phyloP scores from a whole-genome alignment of 106 monocot species.

The Platanthera guangdongensis region DNA sequence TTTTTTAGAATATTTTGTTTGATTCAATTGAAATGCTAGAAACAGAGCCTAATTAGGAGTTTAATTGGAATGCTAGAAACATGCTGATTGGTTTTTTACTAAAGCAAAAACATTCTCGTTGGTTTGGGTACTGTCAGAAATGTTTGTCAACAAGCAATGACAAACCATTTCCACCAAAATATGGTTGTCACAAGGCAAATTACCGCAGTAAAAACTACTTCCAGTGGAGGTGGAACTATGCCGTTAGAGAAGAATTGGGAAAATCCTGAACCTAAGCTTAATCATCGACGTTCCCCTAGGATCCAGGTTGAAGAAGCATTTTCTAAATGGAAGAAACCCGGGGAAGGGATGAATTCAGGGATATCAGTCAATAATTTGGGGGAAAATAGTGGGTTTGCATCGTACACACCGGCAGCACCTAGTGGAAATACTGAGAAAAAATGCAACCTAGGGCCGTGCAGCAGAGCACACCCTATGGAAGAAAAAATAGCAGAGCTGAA shows the following conservation, averaged over 20 bases:
- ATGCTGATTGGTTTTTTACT: no score
- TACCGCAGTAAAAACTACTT: conserved; percentile 25
- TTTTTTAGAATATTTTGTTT: no score
- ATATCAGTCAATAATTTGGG: conserved; percentile 9
- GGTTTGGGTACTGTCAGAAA: conserved; percentile 88
- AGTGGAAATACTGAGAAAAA: conserved; percentile 19
- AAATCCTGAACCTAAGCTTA: conserved; percentile 26
- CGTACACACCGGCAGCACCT: conserved; percentile 7
- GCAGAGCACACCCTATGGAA: no score
- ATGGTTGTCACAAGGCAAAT: conserved; percentile 83
- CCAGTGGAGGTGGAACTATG: conserved; percentile 26
- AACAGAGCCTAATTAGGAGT: no score
- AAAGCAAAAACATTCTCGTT: no score
- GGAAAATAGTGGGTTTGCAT: conserved; percentile 8
- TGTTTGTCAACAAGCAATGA: conserved; percentile 74
- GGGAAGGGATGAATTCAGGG: conserved; percentile 7
- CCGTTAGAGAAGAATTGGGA: conserved; percentile 31
- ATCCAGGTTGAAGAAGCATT: conserved; percentile 5
- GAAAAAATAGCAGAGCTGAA: no score
- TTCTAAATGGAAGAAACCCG: conserved; percentile 8
- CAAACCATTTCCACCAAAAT: conserved; percentile 85
- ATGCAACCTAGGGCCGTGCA: no score
- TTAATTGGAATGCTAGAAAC: no score
- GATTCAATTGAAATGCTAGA: no score
- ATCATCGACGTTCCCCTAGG: conserved; percentile 34